phyloP scores from a whole-genome alignment of 1,284 basidiomycete species.

The Malassezia vespertilionis region DNA sequence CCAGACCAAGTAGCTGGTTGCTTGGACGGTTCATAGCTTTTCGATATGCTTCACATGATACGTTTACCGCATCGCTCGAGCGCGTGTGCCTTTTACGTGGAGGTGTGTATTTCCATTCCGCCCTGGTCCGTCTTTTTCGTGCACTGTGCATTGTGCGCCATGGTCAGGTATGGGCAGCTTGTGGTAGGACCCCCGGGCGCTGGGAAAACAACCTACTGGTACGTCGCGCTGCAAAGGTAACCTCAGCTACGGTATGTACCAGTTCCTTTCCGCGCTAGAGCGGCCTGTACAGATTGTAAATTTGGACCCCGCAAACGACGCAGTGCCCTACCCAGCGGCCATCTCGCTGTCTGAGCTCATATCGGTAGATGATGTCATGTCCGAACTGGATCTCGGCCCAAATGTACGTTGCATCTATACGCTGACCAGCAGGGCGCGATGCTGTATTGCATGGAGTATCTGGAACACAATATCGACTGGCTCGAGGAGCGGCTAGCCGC shows the following conservation, averaged over 20 bases:
- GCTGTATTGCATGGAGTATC: conserved; percentile 93
- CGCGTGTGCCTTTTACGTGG: too few relatives aligned
- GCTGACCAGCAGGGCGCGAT: conserved; percentile 59
- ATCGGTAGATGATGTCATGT: conserved; percentile 78
- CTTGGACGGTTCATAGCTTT: too few relatives aligned
- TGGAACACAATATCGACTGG: conserved; percentile 93
- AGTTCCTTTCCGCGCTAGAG: conserved; percentile 70
- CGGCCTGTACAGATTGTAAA: conserved; percentile 83
- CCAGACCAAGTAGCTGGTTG: conserved; percentile 80
- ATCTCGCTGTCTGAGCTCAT: conserved; percentile 78
- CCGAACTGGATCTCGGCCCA: conserved; percentile 72
- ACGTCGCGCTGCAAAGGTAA: background rate
- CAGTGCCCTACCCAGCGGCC: conserved; percentile 78
- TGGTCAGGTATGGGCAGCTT: conserved; percentile 17
- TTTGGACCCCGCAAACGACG: conserved; percentile 86
- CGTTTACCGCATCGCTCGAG: too few relatives aligned
- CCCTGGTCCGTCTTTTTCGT: too few relatives aligned
- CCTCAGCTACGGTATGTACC: conserved; percentile 22
- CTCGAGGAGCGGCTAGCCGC: conserved; percentile 57
- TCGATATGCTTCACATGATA: background rate
- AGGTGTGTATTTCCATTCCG: background rate
- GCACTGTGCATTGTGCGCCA: too few relatives aligned
- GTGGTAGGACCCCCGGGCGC: conserved; percentile 34
- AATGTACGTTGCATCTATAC: conserved; percentile 53
- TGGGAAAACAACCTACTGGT: conserved; percentile 43